phyloP scores from a whole-genome alignment of 495 filamentous ascomycete species.

The Neurospora sp. region DNA sequence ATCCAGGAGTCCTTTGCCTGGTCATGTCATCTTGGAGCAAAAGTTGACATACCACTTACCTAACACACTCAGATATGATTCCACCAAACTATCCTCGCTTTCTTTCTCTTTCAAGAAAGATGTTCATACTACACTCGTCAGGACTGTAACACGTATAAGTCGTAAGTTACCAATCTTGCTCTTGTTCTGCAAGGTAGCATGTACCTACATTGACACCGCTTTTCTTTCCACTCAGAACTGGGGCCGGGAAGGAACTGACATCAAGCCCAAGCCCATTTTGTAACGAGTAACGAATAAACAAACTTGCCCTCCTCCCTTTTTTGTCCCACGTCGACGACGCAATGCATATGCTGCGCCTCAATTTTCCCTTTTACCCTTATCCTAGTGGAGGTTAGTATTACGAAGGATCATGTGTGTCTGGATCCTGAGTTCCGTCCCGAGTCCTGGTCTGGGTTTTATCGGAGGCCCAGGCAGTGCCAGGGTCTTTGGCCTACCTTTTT shows the following conservation, averaged over 20 bases:
- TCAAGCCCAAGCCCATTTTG: neutral
- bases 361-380: neutral
- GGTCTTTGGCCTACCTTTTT: neutral
- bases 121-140: neutral
- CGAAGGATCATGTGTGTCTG: neutral
- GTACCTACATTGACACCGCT: neutral
- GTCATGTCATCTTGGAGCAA: neutral
- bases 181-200: neutral
- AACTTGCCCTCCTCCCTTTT: neutral
- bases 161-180: neutral
- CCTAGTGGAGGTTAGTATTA: neutral
- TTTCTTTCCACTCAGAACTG: neutral
- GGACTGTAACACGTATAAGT: neutral
- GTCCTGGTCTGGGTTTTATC: neutral
- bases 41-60: neutral
- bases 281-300: neutral
- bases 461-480: neutral
- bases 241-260: neutral
- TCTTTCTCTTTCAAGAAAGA: neutral
- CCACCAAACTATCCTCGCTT: neutral
- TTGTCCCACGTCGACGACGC: neutral
- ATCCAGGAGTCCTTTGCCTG: neutral
- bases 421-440: neutral
- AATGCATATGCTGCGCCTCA: neutral
- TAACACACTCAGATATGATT: neutral